Evolutionary conservation across 441 rosid species (phyloP).

Genomic region (Cnidoscolus chayamansa): DNA sequence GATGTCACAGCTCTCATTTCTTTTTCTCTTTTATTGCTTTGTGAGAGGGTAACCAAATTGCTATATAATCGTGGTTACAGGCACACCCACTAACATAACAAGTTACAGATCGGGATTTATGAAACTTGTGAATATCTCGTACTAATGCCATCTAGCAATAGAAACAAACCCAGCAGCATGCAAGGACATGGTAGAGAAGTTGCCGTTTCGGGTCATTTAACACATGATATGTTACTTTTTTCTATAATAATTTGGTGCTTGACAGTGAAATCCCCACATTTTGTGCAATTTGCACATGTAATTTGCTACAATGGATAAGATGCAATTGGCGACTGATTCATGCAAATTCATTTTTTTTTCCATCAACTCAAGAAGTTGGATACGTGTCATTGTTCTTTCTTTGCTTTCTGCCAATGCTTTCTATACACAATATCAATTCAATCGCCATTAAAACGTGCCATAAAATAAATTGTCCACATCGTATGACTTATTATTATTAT

Average conservation of each 20-base stretch:
- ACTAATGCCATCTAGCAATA: too few species aligned
- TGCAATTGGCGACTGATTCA: neutral
- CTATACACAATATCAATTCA: neutral
- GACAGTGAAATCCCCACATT: slow-evolving; percentile 11
- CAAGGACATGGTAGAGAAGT: neutral
- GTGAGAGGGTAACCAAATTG: neutral
- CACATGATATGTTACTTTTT: slow-evolving; percentile 21
- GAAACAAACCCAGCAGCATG: neutral
- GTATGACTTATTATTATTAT: too few species aligned
- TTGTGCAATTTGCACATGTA: slow-evolving; percentile 21
- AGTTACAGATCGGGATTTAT: too few species aligned
- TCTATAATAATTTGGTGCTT: neutral
- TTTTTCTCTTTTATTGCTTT: neutral
- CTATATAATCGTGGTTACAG: neutral
- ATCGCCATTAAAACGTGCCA: slow-evolving; percentile 11
- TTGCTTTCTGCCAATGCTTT: neutral
- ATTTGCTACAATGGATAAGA: neutral
- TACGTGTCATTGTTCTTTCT: neutral
- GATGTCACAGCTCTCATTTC: neutral
- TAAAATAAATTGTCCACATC: neutral
- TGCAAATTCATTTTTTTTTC: too few species aligned
- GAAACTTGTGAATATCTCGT: too few species aligned
- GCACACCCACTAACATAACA: neutral
- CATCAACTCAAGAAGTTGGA: slow-evolving; percentile 2
- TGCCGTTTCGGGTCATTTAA: slow-evolving; percentile 20